A percentile compares a stretch with the other conserved stretches of the same genome.
Evolutionary conservation across 768 basidiomycete species (phyloP).

Genomic region (Russula foetens): DNA sequence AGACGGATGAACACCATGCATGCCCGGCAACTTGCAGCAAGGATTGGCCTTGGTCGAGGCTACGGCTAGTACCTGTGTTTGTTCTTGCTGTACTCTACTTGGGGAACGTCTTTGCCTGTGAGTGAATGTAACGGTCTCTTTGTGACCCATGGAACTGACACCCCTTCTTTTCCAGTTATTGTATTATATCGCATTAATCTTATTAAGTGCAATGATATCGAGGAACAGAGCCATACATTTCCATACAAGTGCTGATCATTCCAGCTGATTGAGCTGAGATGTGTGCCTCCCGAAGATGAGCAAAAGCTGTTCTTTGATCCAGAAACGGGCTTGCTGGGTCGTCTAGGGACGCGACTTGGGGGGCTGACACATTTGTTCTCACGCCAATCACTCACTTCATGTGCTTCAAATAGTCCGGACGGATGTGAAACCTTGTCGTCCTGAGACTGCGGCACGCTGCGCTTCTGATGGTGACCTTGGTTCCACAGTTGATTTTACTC

Average conservation of each 20-base stretch:
- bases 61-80: conserved; percentile 9
- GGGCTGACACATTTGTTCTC: too few relatives aligned
- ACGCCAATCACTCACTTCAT: not conserved
- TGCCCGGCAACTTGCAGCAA: conserved; percentile 74
- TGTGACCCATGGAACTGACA: not conserved
- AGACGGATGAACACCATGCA: conserved; percentile 63
- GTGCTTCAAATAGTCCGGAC: not conserved
- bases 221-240: conserved; percentile 2
- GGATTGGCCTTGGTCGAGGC: conserved; percentile 58
- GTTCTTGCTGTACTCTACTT: not conserved
- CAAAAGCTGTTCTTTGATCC: not conserved
- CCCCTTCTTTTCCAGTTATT: not conserved
- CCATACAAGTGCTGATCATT: not conserved
- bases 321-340: too few relatives aligned
- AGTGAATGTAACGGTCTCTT: not conserved
- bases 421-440: not conserved
- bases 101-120: not conserved
- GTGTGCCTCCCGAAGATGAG: too few relatives aligned
- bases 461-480: not conserved
- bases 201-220: not conserved
- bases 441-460: conserved; percentile 9
- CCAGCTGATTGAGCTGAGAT: not conserved
- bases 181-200: conserved; percentile 6
- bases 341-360: too few relatives aligned
- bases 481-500: not conserved